Conservation (phyloP, 768 basidiomycete species). For the Xerocomus brunneocitrinus region DNA sequence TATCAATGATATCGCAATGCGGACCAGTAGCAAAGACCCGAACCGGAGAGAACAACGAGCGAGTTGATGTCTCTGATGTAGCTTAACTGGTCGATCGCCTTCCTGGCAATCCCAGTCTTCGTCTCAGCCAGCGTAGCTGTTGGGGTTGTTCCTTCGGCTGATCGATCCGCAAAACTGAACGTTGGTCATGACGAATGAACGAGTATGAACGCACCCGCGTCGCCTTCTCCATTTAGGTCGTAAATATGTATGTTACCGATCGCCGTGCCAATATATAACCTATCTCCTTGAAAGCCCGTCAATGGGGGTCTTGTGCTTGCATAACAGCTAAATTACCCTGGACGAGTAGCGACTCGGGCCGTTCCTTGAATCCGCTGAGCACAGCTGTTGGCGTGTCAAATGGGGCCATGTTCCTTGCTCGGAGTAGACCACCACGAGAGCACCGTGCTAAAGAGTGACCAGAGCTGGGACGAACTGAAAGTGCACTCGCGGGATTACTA, state of each 20-base stretch:
- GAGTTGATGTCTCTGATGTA: conserved; percentile 84
- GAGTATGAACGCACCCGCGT: conserved; percentile 35
- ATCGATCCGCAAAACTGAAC: neutral
- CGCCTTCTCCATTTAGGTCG: conserved; percentile 34
- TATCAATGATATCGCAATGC: neutral
- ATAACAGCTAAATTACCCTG: conserved; percentile 19
- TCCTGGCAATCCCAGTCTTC: conserved; percentile 60
- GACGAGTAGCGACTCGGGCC: conserved; percentile 31
- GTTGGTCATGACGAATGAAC: conserved; percentile 13
- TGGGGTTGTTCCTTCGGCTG: conserved; percentile 6
- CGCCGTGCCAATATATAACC: conserved; percentile 59
- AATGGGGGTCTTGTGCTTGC: neutral
- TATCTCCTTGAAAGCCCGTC: conserved; percentile 38
- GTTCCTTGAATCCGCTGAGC: conserved; percentile 34
- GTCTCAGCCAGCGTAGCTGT: conserved; percentile 42
- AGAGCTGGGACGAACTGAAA: too few species aligned
- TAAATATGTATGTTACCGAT: conserved; percentile 55
- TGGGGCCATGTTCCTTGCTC: conserved; percentile 13
- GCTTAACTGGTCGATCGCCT: conserved; percentile 33
- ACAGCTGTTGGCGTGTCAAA: conserved; percentile 26
- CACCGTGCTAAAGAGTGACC: too few species aligned
- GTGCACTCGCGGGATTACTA: too few species aligned
- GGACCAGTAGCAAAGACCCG: conserved; percentile 14
- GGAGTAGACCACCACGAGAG: too few species aligned
- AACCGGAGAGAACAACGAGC: conserved; percentile 80